Evolutionary conservation across 2,329 filamentous ascomycete species (phyloP), one percentile per base, ranked within the genome.

Genomic region (Ploettnerulaceae sp.): DNA sequence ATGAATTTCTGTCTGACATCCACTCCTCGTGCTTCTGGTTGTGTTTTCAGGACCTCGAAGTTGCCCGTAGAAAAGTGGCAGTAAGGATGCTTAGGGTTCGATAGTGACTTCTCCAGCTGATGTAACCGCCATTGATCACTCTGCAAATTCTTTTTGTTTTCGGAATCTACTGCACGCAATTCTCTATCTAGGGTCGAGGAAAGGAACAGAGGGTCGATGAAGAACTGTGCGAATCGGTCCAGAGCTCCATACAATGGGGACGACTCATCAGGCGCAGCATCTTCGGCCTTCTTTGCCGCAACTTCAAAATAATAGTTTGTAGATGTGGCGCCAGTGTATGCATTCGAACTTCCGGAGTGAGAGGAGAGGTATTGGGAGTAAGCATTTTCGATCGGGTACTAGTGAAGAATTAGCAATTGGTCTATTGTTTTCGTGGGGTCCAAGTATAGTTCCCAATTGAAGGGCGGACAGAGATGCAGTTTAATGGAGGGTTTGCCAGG

Each of bases 241-340:
- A 88, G 69, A 3, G 82, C 84, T 20, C 84, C 84, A 65, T 84
- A 84, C 3, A 88, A 69, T 14, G 83, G 81, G n/a, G 80, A 78
- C 54, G 75, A 69, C 24, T 77, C 72, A 42, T 75, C 68, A 28
- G 76, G 72, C 51, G 66, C 61, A 12, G 82, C 81, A 63, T 74
- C 79, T 11, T 86, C 79, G 21, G 89, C 87, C 9, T 84, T 78
- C 41, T 88, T 88, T 24, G 89, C 89, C 15, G 87, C 88, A 48
- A 97, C 82, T 62, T 98, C 93, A 65, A 98, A 98, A 69, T 87
- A 97, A 71, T 95, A 98, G 69, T 97, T 97, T 54, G 93, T 98
- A 42, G 91, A 94, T 1, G 89, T 95, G 4, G 87, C 75, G 12
- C 86, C 89, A 1, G 93, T 98, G 67, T 95, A 97, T 45, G 93